Evolutionary conservation across 78 protist species (phyloP).

Genomic region (Dictyostelium purpureum): DNA sequence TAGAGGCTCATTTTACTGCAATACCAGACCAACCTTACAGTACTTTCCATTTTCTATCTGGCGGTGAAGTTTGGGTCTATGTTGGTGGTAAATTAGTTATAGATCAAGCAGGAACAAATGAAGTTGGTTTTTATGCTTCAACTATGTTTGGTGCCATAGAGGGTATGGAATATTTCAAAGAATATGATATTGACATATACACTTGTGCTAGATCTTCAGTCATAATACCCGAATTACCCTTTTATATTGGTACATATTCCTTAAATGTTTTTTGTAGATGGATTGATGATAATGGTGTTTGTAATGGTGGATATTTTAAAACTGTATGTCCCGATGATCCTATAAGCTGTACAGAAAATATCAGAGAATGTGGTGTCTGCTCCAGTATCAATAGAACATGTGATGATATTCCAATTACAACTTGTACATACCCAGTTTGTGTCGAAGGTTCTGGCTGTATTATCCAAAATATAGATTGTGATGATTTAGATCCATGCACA

Average conservation of each 20-base stretch:
- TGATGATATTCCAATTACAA: neutral
- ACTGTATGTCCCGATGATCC: neutral
- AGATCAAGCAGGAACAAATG: neutral
- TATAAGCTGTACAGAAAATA: neutral
- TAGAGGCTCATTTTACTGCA: neutral
- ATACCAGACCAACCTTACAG: neutral
- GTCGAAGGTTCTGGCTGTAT: conserved; percentile 3
- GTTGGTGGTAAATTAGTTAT: neutral
- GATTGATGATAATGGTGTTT: conserved; percentile 11
- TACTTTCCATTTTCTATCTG: neutral
- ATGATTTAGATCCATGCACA: neutral
- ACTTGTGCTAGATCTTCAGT: neutral
- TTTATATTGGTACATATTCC: neutral
- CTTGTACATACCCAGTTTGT: neutral
- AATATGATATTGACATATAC: neutral
- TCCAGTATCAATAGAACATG: neutral
- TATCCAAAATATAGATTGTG: neutral
- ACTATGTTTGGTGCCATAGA: no score
- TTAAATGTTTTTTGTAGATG: neutral
- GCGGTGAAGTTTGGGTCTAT: neutral
- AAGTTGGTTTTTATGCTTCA: no score
- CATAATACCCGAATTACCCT: no score
- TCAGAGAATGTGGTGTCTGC: neutral
- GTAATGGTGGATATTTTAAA: neutral
- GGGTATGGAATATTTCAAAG: no score